Evolutionary conservation across 768 basidiomycete genomes (phyloP), one percentile per base, ranked within the genome.

Genomic region (Mycena albidolilacea): DNA sequence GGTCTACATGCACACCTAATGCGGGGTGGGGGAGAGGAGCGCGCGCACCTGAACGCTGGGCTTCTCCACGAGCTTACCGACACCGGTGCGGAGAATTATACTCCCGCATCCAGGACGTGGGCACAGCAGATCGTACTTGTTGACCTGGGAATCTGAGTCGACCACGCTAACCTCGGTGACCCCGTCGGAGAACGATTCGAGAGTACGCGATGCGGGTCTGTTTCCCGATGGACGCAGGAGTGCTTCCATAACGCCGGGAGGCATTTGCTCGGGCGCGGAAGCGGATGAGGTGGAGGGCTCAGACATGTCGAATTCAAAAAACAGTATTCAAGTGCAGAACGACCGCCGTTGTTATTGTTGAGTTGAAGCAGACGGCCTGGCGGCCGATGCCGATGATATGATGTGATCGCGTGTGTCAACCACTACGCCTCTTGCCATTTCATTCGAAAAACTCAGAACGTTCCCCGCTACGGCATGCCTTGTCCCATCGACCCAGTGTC

Each of bases 41-140:
- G 43, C 52, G 71, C 83, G 72, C 66, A 92, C 92, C 86, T 90
- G 83, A 30, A 93, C 84, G 75, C 89, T 92, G 52, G 84, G 83
- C 61, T 88, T 83, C 77, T 92, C 90, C 12, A 89, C 84, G 77
- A 88, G 87, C 74, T 82, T 82, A 0, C 86, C 95, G 11, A 89
- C 86, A 7, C 89, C 88, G 23, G 79, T 80, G 79, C 89, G 92
- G 54, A 96, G 82, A 12, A 96, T 93, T 43, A 93, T 75, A 75
- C 93, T 94, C 19, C 90, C 90, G 74, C 95, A 96, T 23, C 86
- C 90, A 0, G 71, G 76, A 46, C 91, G 86, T 3, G 92, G 91
- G 78, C 95, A 95, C 30, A 93, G 79, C 12, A 95, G 82, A 78
- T 94, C 91, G 78, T 85, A 87, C 75, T 88, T 91, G 81, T 95